These are phyloP conservation scores for Trametes villosa DNA, from an alignment of 768 basidiomycete species.

Conservation along the genomic window DNA sequence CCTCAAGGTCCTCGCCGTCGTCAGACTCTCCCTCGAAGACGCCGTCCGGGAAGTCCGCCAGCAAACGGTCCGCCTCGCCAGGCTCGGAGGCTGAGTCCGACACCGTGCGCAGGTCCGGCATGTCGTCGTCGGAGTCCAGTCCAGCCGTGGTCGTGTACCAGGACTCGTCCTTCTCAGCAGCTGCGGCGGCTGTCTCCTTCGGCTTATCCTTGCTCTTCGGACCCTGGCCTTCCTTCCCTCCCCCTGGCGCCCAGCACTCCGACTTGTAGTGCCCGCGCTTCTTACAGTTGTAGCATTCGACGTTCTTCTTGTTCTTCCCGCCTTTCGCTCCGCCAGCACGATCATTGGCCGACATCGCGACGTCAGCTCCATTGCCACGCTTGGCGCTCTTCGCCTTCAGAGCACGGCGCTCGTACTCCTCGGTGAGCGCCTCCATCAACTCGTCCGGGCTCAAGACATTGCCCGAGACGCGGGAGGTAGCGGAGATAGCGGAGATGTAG, in stretches of 20 bases:
- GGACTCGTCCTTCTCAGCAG: background rate
- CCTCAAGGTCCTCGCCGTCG: too few species aligned
- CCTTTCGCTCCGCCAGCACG: background rate
- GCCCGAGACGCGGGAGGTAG: background rate
- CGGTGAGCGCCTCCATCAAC: background rate
- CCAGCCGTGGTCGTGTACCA: background rate
- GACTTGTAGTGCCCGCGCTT: slow-evolving; percentile 22
- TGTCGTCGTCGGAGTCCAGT: background rate
- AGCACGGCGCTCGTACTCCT: background rate
- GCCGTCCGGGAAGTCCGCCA: too few species aligned
- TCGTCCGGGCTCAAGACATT: background rate
- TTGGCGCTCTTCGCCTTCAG: background rate
- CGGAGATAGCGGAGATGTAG: background rate
- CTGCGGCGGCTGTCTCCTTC: background rate
- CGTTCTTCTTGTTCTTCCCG: background rate
- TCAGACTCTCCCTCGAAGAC: too few species aligned
- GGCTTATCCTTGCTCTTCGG: slow-evolving; percentile 8
- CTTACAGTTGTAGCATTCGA: slow-evolving; percentile 27
- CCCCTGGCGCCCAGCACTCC: slow-evolving; percentile 26
- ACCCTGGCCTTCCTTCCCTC: slow-evolving; percentile 27
- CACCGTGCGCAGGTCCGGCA: background rate
- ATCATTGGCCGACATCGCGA: background rate
- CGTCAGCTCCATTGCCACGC: background rate
- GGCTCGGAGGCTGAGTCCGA: too few species aligned
- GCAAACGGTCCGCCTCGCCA: too few species aligned